phyloP scores from a whole-genome alignment of 495 filamentous ascomycete species.

The Tuber umbilicatum region DNA sequence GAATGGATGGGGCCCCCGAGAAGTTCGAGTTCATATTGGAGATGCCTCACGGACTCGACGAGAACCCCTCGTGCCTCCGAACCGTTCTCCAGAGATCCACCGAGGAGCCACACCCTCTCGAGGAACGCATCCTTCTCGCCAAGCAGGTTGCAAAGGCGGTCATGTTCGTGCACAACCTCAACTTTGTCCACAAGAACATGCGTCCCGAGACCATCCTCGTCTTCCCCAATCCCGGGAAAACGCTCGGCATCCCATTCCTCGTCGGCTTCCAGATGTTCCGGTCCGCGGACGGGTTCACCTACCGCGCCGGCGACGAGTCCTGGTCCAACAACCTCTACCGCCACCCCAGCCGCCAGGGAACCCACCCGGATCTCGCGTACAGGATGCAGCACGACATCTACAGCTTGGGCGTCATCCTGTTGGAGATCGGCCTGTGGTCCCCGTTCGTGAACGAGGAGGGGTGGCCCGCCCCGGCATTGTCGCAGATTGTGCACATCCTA shows the following conservation, averaged over 20 bases:
- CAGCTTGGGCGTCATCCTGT: slow-evolving; percentile 55
- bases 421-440: slow-evolving; percentile 58
- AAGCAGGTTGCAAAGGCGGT: slow-evolving; percentile 46
- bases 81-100: slow-evolving; percentile 36
- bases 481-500: slow-evolving; percentile 16
- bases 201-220: slow-evolving; percentile 51
- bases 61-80: slow-evolving; percentile 27
- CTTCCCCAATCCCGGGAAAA: slow-evolving; percentile 40
- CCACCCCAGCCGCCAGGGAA: slow-evolving; percentile 52
- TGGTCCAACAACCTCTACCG: slow-evolving; percentile 53
- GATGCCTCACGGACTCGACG: slow-evolving; percentile 15
- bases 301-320: slow-evolving; percentile 43
- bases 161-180: slow-evolving; percentile 49
- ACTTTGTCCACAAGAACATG: slow-evolving; percentile 56
- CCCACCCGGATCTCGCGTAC: slow-evolving; percentile 44
- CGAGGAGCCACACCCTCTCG: slow-evolving; percentile 36
- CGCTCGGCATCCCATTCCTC: slow-evolving; percentile 44
- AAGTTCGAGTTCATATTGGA: slow-evolving; percentile 32
- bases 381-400: slow-evolving; percentile 62
- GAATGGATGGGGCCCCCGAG: neutral
- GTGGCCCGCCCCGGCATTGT: neutral
- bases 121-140: slow-evolving; percentile 45
- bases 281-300: slow-evolving; percentile 43
- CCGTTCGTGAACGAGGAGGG: slow-evolving; percentile 44
- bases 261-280: slow-evolving; percentile 52